A percentile compares a stretch with the other conserved stretches of the same genome.
Evolutionary conservation across 2,329 filamentous ascomycete genomes (phyloP).

Genomic region (Fonsecaea pedrosoi): DNA sequence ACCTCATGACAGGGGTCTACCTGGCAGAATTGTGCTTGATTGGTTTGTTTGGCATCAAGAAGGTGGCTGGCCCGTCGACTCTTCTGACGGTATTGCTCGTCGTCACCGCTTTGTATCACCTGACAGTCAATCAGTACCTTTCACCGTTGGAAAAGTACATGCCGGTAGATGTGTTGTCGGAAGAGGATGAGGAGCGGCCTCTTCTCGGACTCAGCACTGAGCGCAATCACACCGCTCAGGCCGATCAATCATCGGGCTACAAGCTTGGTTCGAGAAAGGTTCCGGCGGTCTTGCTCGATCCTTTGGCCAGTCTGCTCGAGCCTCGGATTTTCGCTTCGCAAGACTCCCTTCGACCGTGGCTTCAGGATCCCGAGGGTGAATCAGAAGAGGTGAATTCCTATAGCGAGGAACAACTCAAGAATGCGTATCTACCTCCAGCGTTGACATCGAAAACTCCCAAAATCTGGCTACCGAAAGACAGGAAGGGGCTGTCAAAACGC

Average conservation of each 20-base stretch:
- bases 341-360: conserved; percentile 37
- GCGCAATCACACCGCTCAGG: neutral
- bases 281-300: conserved; percentile 69
- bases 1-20: conserved; percentile 84
- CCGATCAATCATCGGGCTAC: conserved; percentile 28
- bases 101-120: conserved; percentile 76
- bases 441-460: conserved; percentile 68
- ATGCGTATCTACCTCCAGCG: conserved; percentile 77
- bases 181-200: conserved; percentile 42
- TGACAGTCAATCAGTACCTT: conserved; percentile 59
- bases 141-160: conserved; percentile 66
- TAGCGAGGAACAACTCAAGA: conserved; percentile 63
- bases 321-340: conserved; percentile 37
- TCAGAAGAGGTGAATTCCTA: conserved; percentile 79
- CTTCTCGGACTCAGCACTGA: conserved; percentile 21
- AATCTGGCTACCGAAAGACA: conserved; percentile 82
- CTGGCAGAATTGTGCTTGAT: conserved; percentile 83
- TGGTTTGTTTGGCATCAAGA: conserved; percentile 71
- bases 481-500: conserved; percentile 73
- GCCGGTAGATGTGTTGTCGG: conserved; percentile 65
- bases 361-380: conserved; percentile 54
- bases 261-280: conserved; percentile 26
- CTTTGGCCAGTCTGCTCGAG: conserved; percentile 68
- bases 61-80: conserved; percentile 65
- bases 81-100: conserved; percentile 77